Base-by-base conservation (phyloP, 2,329 filamentous ascomycete species). In the Dactylellina cionopaga region DNA sequence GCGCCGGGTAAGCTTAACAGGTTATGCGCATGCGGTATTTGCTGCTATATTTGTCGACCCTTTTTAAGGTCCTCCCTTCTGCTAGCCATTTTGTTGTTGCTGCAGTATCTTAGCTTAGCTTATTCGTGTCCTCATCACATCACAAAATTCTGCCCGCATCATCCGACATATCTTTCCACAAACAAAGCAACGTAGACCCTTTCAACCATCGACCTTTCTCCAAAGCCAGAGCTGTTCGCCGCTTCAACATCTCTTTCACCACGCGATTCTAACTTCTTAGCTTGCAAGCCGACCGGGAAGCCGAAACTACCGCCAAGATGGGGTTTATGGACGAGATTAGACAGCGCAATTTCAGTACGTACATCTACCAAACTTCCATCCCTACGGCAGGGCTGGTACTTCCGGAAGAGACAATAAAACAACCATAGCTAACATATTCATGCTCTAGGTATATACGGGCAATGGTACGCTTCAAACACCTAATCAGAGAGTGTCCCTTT, bases 321-420 rank as follows among this genome's bases (percentile, higher is more conserved):
- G 86, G 87, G 80, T 84, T 90, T 82, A 86, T 86, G 81, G 88
- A 90, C 79, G 76, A 90, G 81, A 89, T 91, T 79, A 85, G 85
- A 80, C 89, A 88, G 73, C 84, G 89, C 78, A 91, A 91, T 82
- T 91, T 91, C 82, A 91, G 88, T 90, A 84, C 78, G 88, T 83
- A 63, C 58, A 64, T 25, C 70, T 35, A n/a, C 24, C 29, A 51
- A n/a, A 35, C 27, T 19, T 29, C 49, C 49, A 69, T 55, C 35
- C 60, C 19, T 52, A 60, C 51, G 31, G 19, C 24, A 25, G 59
- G 46, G 68, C 44, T 64, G 59, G 25, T 60, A 43, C 10, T 41
- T 47, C 49, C 35, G 51, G 25, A 43, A 27, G 63, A 72, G 29
- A 47, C 31, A 43, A 13, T 37, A 44, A 13, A 9, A 41, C 46